Evolutionary conservation across 2,329 filamentous ascomycete genomes (phyloP), one percentile per base, ranked within the genome.

Genomic region (Aspergillus fructus): DNA sequence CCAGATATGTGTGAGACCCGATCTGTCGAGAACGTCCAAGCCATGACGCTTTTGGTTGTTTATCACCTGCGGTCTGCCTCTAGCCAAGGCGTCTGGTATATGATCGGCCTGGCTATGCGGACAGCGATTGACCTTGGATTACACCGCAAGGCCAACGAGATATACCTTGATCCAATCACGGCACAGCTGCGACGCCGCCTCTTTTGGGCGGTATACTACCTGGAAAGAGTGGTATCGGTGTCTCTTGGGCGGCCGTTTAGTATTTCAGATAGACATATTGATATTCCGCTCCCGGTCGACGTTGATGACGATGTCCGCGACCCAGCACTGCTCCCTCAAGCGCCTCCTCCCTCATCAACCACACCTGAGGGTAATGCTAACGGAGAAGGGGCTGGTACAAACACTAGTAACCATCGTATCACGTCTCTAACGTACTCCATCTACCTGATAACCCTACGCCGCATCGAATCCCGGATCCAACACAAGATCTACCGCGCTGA

Each of bases 61-160:
- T 83, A 82, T 60, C 80, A 83, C 62, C 70, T 83, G 3, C 75
- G 81, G 7, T 81, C 78, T 1, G 75, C 78, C 9, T 80, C 79
- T 0, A 79, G 78, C 33, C 78, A 79, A 56, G 80, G 79, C 8
- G 74, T 83, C 49, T 83, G 80, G 80, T 82, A 82, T 62, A 80
- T 83, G 75, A 79, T 82, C 42, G 80, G 81, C 12, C 71, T 83
- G 17, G 80, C 80, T 2, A 82, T 83, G 78, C 76, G 80, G 41
- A 82, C 78, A 7, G 79, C 78, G 53, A 80, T 83, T 49, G 81
- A 82, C 56, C 71, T 83, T 3, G 81, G 80, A 5, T 70, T 83
- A 27, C 81, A 83, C 58, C 72, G 78, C 46, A 79, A 76, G 55
- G 76, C 77, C 41, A 76, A 79, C 55, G 78, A 81, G 58, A 66